Evolutionary conservation across 805 yeast genomes (phyloP), one percentile per base, ranked within the genome.

Genomic region (Metschnikowia arizonensis): DNA sequence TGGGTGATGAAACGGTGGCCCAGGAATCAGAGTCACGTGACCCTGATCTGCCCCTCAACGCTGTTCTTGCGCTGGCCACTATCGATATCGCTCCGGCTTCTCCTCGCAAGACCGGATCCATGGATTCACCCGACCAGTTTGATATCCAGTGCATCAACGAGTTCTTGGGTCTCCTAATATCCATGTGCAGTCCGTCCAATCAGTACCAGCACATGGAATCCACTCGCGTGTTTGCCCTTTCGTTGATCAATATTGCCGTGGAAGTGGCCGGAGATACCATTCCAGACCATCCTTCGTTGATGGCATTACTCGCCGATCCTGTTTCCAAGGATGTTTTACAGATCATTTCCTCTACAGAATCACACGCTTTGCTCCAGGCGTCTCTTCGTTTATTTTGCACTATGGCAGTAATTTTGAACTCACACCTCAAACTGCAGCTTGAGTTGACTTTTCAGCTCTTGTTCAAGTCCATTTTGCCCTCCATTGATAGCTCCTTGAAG

Each of bases 281-380:
- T 42, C 68, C 73, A 1, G 48, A 54, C 11, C 91, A 86, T 58
- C 81, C 85, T 2, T 73, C 83, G 3, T 67, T 90, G 37, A 75
- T 88, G 60, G 76, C 74, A 15, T 66, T 88, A 23, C 76, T 88
- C 8, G 78, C 91, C 1, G 93, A 88, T 57, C 83, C 86, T 8
- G 77, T 90, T n/a, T 87, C 88, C 62, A 91, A 89, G 60, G 86
- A 88, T 57, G 74, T 90, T 24, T 78, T 91, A 37, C 93, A 83
- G 60, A 77, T 89, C 23, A 79, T 89, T 25, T 86, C 95, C 50
- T 76, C 79, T 28, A 72, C 77, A 2, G 95, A 88, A 51, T 84
- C 88, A 14, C 77, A 87, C 2, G 74, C 83, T 2, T 68, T 93
- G 9, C 69, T 91, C 12, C 86, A 83, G 50, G 81, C 85, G 8